phyloP scores from a whole-genome alignment of 352 stramenopile genomes.

The Globisporangium spiculum region DNA sequence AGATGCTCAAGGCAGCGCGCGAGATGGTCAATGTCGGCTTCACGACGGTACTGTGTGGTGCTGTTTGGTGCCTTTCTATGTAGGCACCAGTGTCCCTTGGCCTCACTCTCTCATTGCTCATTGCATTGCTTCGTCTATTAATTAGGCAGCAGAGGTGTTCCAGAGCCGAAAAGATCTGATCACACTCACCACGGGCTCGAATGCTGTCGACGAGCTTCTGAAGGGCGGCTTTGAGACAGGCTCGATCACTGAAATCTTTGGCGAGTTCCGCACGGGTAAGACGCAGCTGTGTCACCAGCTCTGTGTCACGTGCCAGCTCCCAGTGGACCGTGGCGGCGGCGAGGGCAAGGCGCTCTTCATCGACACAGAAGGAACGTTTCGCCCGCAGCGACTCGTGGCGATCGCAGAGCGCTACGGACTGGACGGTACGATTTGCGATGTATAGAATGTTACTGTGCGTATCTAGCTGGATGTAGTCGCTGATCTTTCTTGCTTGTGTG shows the following conservation, averaged over 20 bases:
- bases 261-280: slow-evolving; percentile 99
- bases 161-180: slow-evolving; percentile 92
- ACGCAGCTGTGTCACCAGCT: slow-evolving; percentile 99
- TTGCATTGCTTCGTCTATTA: slow-evolving; percentile 21
- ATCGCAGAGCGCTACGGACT: slow-evolving; percentile 98
- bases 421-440: slow-evolving; percentile 53
- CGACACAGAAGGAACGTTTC: slow-evolving; percentile 99
- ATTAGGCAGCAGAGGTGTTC: slow-evolving; percentile 84
- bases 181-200: slow-evolving; percentile 92
- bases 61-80: neutral
- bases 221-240: slow-evolving; percentile 98
- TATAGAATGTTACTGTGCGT: neutral
- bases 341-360: slow-evolving; percentile 99
- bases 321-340: slow-evolving; percentile 95
- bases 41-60: slow-evolving; percentile 87
- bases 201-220: slow-evolving; percentile 86
- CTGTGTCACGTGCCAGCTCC: slow-evolving; percentile 98
- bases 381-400: slow-evolving; percentile 93
- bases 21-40: slow-evolving; percentile 99
- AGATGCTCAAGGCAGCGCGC: slow-evolving; percentile 97
- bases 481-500: neutral
- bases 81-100: neutral
- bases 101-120: neutral
- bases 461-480: neutral
- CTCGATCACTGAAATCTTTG: slow-evolving; percentile 98